Base-by-base conservation (phyloP, 1,284 basidiomycete species). In the Trichosporon asahii region DNA sequence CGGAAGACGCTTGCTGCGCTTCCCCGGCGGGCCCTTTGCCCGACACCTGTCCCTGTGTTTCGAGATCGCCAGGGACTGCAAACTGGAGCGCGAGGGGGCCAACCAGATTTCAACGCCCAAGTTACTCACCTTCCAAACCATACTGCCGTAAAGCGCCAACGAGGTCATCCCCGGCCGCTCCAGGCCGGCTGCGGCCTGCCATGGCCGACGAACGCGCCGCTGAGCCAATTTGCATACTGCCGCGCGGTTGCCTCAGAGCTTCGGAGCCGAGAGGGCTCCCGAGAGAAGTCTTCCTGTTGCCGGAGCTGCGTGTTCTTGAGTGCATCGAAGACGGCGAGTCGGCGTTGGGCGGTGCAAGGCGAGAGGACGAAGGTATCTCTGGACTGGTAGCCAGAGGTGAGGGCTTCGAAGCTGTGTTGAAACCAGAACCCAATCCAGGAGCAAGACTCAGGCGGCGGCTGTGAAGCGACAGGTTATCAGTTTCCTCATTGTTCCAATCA, bases 151-250 rank as follows among this genome's bases (percentile, higher is more conserved):
- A 70, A 14, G 75, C 74, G 8, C 74, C 75, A 9, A 83, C 80
- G 1, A 84, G 73, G 70, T 82, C 80, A 64, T 84, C 83, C 1
- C 80, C 83, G 60, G 82, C 82, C 75, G 78, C 79, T 21, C 80
- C 80, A 1, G 78, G 76, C 64, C 79, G 72, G 21, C 67, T 71
- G 49, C 72, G 73, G 3, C 66, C 70, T 11, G 55, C 53, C 23
- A 70, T 14, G 3, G 70, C 67, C 44, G 70, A 64, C 1, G 68
- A 66, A 3, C 74, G 70, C 11, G 21, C 27, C 18, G 57, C 27
- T n/a, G 57, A 33, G 29, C 57, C 57, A 6, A 64, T 64, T 11
- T 44, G 35, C 63, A 61, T 31, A 31, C 57, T 61, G 6, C 57
- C 57, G 4, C 57, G 57, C 27, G 57, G 57, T 31, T 61, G 57